These are phyloP conservation scores for Kitagawia praeruptora DNA, from an alignment of 129 eudicot species.

Conservation along the genomic window DNA sequence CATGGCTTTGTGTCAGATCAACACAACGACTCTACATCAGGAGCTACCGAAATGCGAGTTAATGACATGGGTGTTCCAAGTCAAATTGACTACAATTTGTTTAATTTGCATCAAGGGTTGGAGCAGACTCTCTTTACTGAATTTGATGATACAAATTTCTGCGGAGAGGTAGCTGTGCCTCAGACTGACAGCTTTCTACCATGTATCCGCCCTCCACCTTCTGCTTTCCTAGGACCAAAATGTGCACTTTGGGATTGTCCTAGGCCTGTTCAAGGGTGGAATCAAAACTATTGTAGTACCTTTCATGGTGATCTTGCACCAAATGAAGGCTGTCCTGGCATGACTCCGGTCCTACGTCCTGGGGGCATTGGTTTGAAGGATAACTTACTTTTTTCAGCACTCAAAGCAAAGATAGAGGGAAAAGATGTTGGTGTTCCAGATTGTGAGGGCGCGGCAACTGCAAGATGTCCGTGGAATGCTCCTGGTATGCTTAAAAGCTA, in stretches of 20 bases:
- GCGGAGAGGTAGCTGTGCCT: constrained; percentile 27
- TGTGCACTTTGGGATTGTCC: constrained; percentile 99
- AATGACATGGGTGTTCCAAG: constrained; percentile 27
- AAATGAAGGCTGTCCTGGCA: constrained; percentile 76
- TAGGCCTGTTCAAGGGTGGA: constrained; percentile 71
- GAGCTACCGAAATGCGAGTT: constrained; percentile 30
- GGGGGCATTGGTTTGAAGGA: constrained; percentile 92
- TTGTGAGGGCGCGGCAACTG: constrained; percentile 96
- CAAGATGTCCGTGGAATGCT: constrained; percentile 98
- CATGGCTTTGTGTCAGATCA: constrained; percentile 43
- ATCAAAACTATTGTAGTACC: constrained; percentile 72
- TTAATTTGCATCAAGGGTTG: constrained; percentile 45
- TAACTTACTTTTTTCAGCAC: constrained; percentile 84
- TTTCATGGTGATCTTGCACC: constrained; percentile 80
- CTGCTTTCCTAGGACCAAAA: constrained; percentile 92
- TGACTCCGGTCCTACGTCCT: constrained; percentile 83
- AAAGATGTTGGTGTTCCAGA: constrained; percentile 93
- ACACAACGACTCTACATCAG: constrained; percentile 45
- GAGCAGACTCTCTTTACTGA: constrained; percentile 39
- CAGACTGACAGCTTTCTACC: constrained; percentile 45
- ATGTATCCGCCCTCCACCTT: constrained; percentile 69
- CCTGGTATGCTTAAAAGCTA: constrained; percentile 43
- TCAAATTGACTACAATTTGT: constrained; percentile 45
- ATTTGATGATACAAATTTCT: constrained; percentile 28
- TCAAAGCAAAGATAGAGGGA: constrained; percentile 74